These are phyloP conservation scores for Fusarium coicis DNA, from an alignment of 2,329 filamentous ascomycete genomes.

Conservation along the genomic window DNA sequence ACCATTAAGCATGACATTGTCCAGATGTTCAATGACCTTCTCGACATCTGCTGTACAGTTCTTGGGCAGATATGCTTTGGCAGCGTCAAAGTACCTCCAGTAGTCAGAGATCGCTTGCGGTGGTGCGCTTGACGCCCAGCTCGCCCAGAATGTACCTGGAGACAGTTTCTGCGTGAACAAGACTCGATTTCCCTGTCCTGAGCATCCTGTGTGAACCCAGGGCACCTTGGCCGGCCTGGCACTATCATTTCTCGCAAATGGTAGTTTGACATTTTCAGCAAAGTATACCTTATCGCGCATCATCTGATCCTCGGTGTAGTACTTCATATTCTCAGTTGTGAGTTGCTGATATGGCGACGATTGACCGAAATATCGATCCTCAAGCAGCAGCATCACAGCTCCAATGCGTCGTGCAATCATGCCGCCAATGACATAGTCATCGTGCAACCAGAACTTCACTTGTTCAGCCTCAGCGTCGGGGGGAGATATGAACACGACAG, in stretches of 20 bases:
- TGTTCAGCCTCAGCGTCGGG: background rate
- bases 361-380: constrained; percentile 1
- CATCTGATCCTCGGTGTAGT: background rate
- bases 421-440: constrained; percentile 9
- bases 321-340: background rate
- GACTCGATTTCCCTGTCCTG: background rate
- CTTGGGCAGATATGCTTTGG: constrained; percentile 3
- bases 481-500: background rate
- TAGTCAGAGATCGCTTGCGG: background rate
- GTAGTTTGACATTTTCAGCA: background rate
- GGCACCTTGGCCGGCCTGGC: background rate
- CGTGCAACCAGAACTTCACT: background rate
- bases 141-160: background rate
- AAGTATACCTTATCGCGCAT: constrained; percentile 9
- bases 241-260: background rate
- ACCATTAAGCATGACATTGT: background rate
- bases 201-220: constrained; percentile 7
- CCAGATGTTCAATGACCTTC: background rate
- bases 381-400: background rate
- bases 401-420: constrained; percentile 7
- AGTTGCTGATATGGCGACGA: background rate
- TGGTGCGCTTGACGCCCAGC: background rate
- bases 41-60: constrained; percentile 1
- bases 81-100: constrained; percentile 9
- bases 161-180: background rate